Evolutionary conservation across 23 red algal genomes (phyloP).

Genomic region (Rhodosorus marinus): DNA sequence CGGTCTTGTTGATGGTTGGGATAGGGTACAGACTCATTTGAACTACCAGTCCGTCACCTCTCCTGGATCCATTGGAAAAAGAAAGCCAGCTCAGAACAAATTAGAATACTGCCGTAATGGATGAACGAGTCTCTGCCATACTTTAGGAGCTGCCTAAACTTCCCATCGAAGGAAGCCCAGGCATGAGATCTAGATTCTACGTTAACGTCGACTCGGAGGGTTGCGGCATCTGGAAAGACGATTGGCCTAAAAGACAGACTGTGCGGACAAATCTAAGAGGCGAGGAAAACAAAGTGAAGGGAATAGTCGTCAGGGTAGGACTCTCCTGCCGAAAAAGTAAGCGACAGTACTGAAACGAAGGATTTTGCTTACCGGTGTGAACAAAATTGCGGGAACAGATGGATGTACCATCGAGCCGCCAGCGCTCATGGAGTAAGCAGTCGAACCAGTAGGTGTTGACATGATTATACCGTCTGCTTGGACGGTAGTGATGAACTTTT

Average conservation of each 20-base stretch:
- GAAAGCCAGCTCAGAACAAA: too few relatives aligned
- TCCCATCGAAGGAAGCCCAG: constrained; percentile 97
- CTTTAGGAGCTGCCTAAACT: constrained; percentile 76
- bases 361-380: constrained; percentile 86
- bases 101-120: too few relatives aligned
- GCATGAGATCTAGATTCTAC: constrained; percentile 52
- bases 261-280: constrained; percentile 12
- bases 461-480: constrained; percentile 98
- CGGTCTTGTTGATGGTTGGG: constrained; percentile 74
- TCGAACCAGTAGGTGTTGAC: constrained; percentile 97
- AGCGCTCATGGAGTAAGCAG: constrained; percentile 65
- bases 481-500: constrained; percentile 80
- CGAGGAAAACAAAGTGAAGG: not conserved
- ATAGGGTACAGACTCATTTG: constrained; percentile 85
- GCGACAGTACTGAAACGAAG: constrained; percentile 17
- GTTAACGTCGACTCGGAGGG: constrained; percentile 60
- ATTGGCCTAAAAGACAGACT: constrained; percentile 85
- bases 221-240: constrained; percentile 87
- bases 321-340: too few relatives aligned
- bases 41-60: constrained; percentile 67
- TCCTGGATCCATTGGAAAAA: too few relatives aligned
- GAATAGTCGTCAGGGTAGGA: too few relatives aligned
- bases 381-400: constrained; percentile 95
- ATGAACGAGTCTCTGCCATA: too few relatives aligned
- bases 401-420: constrained; percentile 98